Evolutionary conservation across 108 stramenopile species (phyloP), one percentile per base, ranked within the genome.

Genomic region (Discostella stelligeroides): DNA sequence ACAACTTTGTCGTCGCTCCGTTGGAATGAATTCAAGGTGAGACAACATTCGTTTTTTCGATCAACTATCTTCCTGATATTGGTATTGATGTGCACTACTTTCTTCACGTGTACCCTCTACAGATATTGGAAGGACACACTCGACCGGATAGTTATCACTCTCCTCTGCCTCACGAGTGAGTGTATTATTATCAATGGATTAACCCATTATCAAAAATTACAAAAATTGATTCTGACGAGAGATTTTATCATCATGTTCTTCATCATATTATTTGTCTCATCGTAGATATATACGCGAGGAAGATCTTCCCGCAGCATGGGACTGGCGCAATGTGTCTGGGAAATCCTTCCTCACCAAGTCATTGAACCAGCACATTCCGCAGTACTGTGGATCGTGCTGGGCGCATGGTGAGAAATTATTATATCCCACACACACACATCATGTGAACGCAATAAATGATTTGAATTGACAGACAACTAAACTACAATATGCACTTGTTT

Each of bases 301-400:
- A 58, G 77, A 85, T 73, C 73, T 93, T 10, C 92, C 88, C n/a
- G 63, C 43, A 1, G 15, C 1, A 17, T 86, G 81, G 73, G 63
- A 66, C 56, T 96, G 95, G 95, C 81, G 87, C 30, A 86, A 95
- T 68, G 78, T 91, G 27, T 76, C 87, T 28, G 88, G 89, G 23
- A 81, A 42, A 30, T 82, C 79, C 45, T 96, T 89, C 71, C 41
- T 92, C 41, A 95, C 93, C 10, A 81, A 83, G 27, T 57, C 63
- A 3, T 77, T 94, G 55, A 98, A 96, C 78, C 97, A 98, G 68
- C 94, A 96, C 81, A 91, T 97, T 72, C 96, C 94, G 17, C 72
- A 72, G 46, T 72, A 72, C 21, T 72, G 56, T 18, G 56, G 55
- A 27, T 63, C 41, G 1, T 63, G 41, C 21, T 72, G 72, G 72